Base-by-base conservation (phyloP, 202 grass and related monocot genomes). In the Cymbopogon flexuosus region DNA sequence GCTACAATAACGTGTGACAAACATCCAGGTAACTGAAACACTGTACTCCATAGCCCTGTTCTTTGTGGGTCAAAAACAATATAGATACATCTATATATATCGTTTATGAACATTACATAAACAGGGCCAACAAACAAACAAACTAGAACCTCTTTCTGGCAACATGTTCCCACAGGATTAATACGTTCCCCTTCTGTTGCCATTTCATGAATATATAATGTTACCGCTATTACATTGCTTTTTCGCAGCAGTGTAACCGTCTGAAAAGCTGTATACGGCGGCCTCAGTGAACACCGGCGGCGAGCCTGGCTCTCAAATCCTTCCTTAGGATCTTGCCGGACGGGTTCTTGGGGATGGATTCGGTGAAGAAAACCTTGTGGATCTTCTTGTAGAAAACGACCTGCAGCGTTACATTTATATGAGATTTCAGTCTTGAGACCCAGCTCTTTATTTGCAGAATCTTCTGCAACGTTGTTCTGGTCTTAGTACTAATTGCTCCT, bases 371-470 rank as follows among this genome's bases (percentile, higher is more conserved):
- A 10, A 96, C 90, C 77, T 93, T 90, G 83, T 84, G 70, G 40
- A 96, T 90, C 65, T 86, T 93, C 83, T 96, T 96, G 83, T 96
- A 93, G 84, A 93, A 96, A 75, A 96, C 87, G 35, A 96, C 93
- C 93, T 96, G 82, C 15, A 65, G 2, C 63, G 84, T 68, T 56
- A 56, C 6, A 54, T 54, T 54, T 31, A 13, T 12, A 6, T 4
- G 1, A 41, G 19, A 21, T 37, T 11, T 41, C 12, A 83, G 79
- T 57, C 10, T 8, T 12, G 11, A 23, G 8, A 1, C 47, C 36
- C 29, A 21, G 1, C n/a, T 31, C 5, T 51, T 78, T 16, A 37
- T 66, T 14, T 64, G 14, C 42, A 56, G 14, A 18, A 59, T 2
- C 13, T 19, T 21, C 3, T 60, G 34, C 52, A 16, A 39, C 10